Base-by-base conservation (phyloP, 2,329 filamentous ascomycete species). In the Cercospora berteroae region DNA sequence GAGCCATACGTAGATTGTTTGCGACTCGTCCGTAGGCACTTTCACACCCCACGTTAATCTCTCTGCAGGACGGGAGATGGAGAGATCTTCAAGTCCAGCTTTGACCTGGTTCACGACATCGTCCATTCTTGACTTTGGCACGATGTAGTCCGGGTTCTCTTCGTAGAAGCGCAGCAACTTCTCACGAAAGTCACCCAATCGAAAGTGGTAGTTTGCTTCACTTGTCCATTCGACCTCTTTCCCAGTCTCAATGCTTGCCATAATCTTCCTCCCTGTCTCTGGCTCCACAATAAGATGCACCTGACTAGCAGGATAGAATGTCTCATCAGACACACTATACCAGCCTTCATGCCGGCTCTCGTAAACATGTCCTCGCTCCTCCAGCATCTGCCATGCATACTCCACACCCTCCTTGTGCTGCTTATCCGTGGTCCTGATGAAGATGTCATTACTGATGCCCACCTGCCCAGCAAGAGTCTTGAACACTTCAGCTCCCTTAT, bases 1-100 rank as follows among this genome's bases (percentile, higher is more conserved):
- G 0, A 99, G 86, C 95, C 95, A 99, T 33, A 99, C 96, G 76
- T 99, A 99, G 66, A 99, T 94, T 2, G 94, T 98, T 79, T 98
- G 95, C 18, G 83, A 87, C 0, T 86, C 82, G 74, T 99, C 95
- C 63, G 89, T 89, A 0, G 95, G 95, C 27, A 97, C 95, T 6
- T 85, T 88, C 65, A 99, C 91, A 3, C 95, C 95, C 95, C 95
- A 99, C 25, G 83, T 86, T 48, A 98, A 80, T 58, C 95, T 87
- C 64, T 89, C 87, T 3, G 86, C 83, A 0, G 95, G 95, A 29
- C 96, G 86, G 2, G 94, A 98, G 60, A 97, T 87, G 3, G 93
- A 97, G 13, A 99, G 84, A 77, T 99, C 95, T 74, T 92, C 87
- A 1, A 99, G 85, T 6, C 93, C 90, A 63, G 89, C 85, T 66